phyloP scores from a whole-genome alignment of 441 rosid species.

The Melastoma candidum region DNA sequence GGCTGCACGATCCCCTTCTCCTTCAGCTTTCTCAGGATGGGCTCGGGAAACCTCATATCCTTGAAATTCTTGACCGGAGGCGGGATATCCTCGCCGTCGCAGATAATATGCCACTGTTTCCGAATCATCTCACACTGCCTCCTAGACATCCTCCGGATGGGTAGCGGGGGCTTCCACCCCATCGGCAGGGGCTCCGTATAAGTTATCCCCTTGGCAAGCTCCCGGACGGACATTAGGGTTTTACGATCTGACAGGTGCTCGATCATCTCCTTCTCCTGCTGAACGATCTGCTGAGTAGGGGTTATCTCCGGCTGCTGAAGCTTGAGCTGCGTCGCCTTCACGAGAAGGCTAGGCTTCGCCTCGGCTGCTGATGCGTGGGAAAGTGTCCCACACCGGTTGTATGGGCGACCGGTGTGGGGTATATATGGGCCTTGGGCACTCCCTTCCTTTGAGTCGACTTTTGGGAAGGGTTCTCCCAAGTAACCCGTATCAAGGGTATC shows the following conservation, averaged over 20 bases:
- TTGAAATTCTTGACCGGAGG: constrained; percentile 70
- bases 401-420: too few species aligned
- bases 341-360: constrained; percentile 82
- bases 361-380: too few species aligned
- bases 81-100: constrained; percentile 79
- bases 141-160: constrained; percentile 43
- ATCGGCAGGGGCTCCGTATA: constrained; percentile 58
- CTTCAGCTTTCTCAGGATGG: constrained; percentile 54
- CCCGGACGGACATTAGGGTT: constrained; percentile 80
- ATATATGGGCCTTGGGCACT: too few species aligned
- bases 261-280: constrained; percentile 90
- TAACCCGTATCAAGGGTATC: too few species aligned
- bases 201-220: constrained; percentile 85
- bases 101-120: constrained; percentile 90
- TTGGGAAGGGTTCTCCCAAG: too few species aligned
- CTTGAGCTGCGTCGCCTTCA: constrained; percentile 83
- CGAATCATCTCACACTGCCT: constrained; percentile 61
- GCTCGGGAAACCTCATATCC: constrained; percentile 79
- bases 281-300: constrained; percentile 54
- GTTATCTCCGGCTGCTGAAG: constrained; percentile 39
- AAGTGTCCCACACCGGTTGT: too few species aligned
- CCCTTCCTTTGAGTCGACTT: too few species aligned
- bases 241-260: constrained; percentile 74
- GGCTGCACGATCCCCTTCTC: constrained; percentile 93
- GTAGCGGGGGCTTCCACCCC: constrained; percentile 77